Conservation (phyloP, 768 basidiomycete genomes). For the Boletus coccyginus region DNA sequence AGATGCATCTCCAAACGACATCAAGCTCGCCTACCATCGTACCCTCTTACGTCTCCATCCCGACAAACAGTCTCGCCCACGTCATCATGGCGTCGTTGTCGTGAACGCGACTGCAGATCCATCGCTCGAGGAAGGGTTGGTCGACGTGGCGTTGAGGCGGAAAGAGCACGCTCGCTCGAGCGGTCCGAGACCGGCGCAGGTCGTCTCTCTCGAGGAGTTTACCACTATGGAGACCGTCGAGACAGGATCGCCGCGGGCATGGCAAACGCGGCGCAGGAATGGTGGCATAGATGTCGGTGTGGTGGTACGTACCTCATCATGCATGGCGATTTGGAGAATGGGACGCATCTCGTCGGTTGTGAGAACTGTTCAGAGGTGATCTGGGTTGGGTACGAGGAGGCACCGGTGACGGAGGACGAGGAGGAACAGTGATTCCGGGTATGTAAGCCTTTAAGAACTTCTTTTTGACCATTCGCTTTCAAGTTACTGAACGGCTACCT, state of each 20-base stretch:
- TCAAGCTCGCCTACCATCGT: conserved; percentile 75
- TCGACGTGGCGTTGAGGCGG: conserved; percentile 42
- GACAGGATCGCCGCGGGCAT: not conserved
- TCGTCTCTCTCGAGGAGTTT: conserved; percentile 79
- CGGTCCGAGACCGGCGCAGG: conserved; percentile 68
- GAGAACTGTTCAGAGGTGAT: conserved; percentile 76
- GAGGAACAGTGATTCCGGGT: not conserved
- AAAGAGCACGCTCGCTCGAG: conserved; percentile 6
- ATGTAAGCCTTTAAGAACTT: not conserved
- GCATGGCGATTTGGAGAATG: conserved; percentile 60
- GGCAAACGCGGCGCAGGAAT: conserved; percentile 35
- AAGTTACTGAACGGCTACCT: not conserved
- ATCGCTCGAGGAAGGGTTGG: conserved; percentile 1
- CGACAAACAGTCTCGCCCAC: conserved; percentile 41
- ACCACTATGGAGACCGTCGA: not conserved
- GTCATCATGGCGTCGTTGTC: conserved; percentile 15
- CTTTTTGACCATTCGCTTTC: not conserved
- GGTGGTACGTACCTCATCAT: conserved; percentile 63
- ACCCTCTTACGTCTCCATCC: conserved; percentile 66
- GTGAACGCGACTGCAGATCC: conserved; percentile 21
- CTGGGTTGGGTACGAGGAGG: conserved; percentile 80
- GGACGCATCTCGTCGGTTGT: conserved; percentile 71
- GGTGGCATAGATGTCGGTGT: conserved; percentile 70
- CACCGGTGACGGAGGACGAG: conserved; percentile 28
- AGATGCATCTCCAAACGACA: conserved; percentile 48